Base-by-base conservation (phyloP, 1,139 yeast genomes). In the Magnusiomyces sp. region DNA sequence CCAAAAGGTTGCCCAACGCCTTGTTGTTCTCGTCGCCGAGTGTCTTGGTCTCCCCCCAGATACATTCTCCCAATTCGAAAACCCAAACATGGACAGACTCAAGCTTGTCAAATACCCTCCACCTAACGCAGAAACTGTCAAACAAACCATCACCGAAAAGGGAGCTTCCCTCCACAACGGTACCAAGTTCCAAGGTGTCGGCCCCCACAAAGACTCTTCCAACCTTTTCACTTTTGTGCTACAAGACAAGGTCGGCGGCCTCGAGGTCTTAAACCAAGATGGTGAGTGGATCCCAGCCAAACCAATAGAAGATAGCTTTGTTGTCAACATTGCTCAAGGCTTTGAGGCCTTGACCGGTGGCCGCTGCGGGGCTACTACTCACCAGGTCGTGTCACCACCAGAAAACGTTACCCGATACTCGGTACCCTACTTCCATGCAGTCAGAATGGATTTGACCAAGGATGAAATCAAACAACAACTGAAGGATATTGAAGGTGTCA, bases 201-300 rank as follows among this genome's bases (percentile, higher is more conserved):
- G 89, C 0, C 83, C 85, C 2, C 88, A 82, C 60, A 74, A 85
- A 56, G 88, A 81, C 58, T 76, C 81, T n/a, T 62, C 66, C 11
- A 85, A 80, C 53, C 70, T 81, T 56, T 59, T 81, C 43, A 80
- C 86, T 0, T 77, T 73, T 58, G 80, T 81, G 14, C 76, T 71
- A 57, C 87, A 81, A 59, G 86, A 71, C 43, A 76, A 75, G 50
- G 65, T 62, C 9, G 69, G 69, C 16, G 80, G 84, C 1, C 68
- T 82, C 20, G 83, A 82, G 58, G 86, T 81, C 2, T 77, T 80
- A 56, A 79, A 78, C 57, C 76, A 75, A 57, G 73, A 74, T 47
- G 87, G 87, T 7, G 64, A 77, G 36, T 82, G 89, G 89, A 67
- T 81, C 39, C 69, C 76, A 7, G 78, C 67, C 16, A 60, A 62